Evolutionary conservation across 2,329 filamentous ascomycete genomes (phyloP).

Genomic region (Raffaelea albimanens): DNA sequence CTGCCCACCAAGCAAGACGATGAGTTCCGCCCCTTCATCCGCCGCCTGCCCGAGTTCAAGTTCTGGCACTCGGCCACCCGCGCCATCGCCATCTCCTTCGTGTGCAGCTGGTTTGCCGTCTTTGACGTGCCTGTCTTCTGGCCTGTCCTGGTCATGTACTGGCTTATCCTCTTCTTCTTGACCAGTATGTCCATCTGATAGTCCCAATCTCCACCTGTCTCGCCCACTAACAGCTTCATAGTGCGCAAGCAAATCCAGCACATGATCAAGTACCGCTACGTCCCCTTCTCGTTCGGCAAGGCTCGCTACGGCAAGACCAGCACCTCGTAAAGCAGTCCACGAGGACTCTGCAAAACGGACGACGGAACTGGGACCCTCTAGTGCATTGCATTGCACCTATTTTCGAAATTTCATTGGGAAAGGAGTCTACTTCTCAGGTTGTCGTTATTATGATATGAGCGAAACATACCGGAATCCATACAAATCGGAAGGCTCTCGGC

Average conservation of each 20-base stretch:
- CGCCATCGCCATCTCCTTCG: slow-evolving; percentile 71
- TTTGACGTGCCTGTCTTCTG: slow-evolving; percentile 99
- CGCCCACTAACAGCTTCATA: slow-evolving; percentile 24
- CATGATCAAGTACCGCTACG: slow-evolving; percentile 99
- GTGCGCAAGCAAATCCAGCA: slow-evolving; percentile 99
- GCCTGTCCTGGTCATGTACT: slow-evolving; percentile 97
- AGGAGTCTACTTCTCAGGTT: too few relatives aligned
- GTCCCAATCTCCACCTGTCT: too few relatives aligned
- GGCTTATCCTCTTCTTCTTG: slow-evolving; percentile 90
- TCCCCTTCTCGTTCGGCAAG: slow-evolving; percentile 89
- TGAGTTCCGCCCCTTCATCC: slow-evolving; percentile 95
- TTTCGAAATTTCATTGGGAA: too few relatives aligned
- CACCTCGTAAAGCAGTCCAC: slow-evolving; percentile 12
- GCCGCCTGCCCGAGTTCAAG: slow-evolving; percentile 96
- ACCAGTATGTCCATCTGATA: slow-evolving; percentile 60
- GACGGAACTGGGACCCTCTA: too few relatives aligned
- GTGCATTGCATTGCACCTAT: too few relatives aligned
- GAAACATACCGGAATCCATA: too few relatives aligned
- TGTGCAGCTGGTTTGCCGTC: slow-evolving; percentile 85
- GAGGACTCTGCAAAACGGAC: too few relatives aligned
- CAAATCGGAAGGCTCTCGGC: too few relatives aligned
- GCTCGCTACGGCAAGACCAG: slow-evolving; percentile 63
- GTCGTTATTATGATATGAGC: too few relatives aligned
- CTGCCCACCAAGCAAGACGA: slow-evolving; percentile 94
- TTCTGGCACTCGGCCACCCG: slow-evolving; percentile 97